Conservation (phyloP, 2,329 filamentous ascomycete species). For the Curvularia sp. region DNA sequence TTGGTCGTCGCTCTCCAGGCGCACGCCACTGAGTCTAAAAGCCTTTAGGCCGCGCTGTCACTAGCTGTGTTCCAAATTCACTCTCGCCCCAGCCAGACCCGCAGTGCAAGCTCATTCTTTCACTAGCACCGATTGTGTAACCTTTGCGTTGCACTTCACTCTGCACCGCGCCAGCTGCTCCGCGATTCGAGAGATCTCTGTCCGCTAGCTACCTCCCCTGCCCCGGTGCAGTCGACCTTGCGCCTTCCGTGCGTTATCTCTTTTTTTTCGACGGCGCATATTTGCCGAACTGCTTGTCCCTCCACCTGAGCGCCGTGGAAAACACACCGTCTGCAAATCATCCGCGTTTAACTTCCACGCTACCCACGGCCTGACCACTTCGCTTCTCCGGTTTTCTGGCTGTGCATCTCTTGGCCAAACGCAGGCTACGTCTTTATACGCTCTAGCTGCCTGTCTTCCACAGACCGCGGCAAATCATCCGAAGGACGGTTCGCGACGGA, state of each 20-base stretch:
- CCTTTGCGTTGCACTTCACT: conserved; percentile 46
- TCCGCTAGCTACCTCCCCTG: conserved; percentile 36
- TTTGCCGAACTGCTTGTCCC: conserved; percentile 51
- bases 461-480: conserved; percentile 50
- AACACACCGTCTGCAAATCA: conserved; percentile 58
- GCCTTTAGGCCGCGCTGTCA: conserved; percentile 40
- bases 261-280: conserved; percentile 47
- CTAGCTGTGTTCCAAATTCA: conserved; percentile 46
- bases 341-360: conserved; percentile 57
- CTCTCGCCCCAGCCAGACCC: conserved; percentile 33
- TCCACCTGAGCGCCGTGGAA: conserved; percentile 48
- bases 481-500: conserved; percentile 50
- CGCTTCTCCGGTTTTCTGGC: conserved; percentile 49
- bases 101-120: conserved; percentile 40
- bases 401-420: conserved; percentile 44
- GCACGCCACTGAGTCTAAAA: conserved; percentile 44
- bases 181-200: conserved; percentile 45
- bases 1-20: conserved; percentile 49
- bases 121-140: conserved; percentile 49
- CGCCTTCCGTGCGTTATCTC: conserved; percentile 51
- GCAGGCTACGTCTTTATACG: conserved; percentile 36
- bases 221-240: conserved; percentile 44
- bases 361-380: conserved; percentile 49
- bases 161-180: conserved; percentile 45
- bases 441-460: conserved; percentile 37